Evolutionary conservation across 2,329 filamentous ascomycete species (phyloP), one percentile per base, ranked within the genome.

Genomic region (Talaromyces sp.): DNA sequence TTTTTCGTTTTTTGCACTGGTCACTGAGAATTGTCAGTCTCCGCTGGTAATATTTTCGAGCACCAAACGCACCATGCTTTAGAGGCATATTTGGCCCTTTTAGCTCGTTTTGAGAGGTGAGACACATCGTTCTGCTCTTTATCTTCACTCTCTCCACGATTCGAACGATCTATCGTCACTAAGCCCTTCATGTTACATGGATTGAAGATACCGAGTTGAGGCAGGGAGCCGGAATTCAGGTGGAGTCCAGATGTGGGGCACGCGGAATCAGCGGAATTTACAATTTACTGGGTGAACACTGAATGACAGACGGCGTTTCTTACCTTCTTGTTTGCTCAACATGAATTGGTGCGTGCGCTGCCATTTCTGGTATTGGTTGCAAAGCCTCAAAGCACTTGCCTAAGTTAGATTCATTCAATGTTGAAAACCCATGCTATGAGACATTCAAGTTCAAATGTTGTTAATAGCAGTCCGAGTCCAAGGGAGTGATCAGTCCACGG

Each of bases 51-150:
- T 29, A 17, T 5, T 5, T 6, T 24, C 3, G n/a, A 13, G 13
- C 16, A 17, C 8, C 29, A 27, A 16, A 27, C 59, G 33, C 49
- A 65, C 62, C 62, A 65, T 16, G 62, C 62, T 39, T 57, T 61
- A 9, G 61, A 55, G 22, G 46, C 57, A 44, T 65, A 63, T 46
- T 51, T 62, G 2, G 56, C 59, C 19, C 62, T 49, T 56, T 56
- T 62, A 5, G 48, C 48, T 19, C 24, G 50, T 51, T 22, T 37
- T 9, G 3, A 17, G 13, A n/a, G 14, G 16, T 40, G 45, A 11
- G 13, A 14, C 9, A 3, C 35, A 3, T 22, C 39, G 11, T 40
- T 30, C 8, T 46, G n/a, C 3, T 33, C 4, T 3, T 22, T 16
- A 4, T 32, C 36, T 32, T n/a, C 13, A 27, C 10, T n/a, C 7